Conservation (phyloP, 1,284 basidiomycete genomes). For the Omphalotus olearius region DNA sequence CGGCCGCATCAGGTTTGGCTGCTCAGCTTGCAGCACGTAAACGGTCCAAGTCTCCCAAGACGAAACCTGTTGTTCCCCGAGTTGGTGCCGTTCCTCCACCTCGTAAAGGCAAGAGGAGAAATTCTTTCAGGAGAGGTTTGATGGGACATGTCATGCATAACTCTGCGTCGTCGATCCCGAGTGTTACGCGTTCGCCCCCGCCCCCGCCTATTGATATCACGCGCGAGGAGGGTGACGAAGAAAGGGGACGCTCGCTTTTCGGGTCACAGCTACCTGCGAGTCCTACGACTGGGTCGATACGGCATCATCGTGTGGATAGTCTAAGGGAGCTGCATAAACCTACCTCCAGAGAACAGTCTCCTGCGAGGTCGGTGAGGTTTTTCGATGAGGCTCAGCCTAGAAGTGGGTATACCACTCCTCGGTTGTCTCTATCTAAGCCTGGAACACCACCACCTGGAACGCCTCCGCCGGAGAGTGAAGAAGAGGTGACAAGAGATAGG, state of each 20-base stretch:
- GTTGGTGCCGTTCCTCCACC: background rate
- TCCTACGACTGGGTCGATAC: background rate
- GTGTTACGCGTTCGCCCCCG: background rate
- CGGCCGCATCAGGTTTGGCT: constrained; percentile 1
- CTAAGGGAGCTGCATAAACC: constrained; percentile 4
- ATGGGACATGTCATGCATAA: constrained; percentile 8
- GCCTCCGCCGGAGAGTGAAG: too few relatives aligned
- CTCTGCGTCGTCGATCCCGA: background rate
- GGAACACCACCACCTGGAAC: constrained; percentile 1
- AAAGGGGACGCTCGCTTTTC: constrained; percentile 3
- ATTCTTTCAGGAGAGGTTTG: constrained; percentile 1
- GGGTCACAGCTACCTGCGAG: background rate
- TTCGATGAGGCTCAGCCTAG: constrained; percentile 9
- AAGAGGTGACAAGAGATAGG: too few relatives aligned
- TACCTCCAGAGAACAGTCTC: constrained; percentile 10
- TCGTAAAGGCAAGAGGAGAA: background rate
- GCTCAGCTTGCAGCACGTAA: background rate
- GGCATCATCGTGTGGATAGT: constrained; percentile 9
- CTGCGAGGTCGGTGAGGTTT: constrained; percentile 13
- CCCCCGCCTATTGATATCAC: background rate
- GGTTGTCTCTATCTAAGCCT: background rate
- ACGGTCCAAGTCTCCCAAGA: constrained; percentile 11
- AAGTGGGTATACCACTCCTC: constrained; percentile 4
- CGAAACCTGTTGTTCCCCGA: background rate
- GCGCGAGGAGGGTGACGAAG: constrained; percentile 2